Percentiles rank a stretch among this genome's conserved stretches.
phyloP scores from a whole-genome alignment of 371 early-diverging fungal genomes.

The Syncephalastrum sp. region DNA sequence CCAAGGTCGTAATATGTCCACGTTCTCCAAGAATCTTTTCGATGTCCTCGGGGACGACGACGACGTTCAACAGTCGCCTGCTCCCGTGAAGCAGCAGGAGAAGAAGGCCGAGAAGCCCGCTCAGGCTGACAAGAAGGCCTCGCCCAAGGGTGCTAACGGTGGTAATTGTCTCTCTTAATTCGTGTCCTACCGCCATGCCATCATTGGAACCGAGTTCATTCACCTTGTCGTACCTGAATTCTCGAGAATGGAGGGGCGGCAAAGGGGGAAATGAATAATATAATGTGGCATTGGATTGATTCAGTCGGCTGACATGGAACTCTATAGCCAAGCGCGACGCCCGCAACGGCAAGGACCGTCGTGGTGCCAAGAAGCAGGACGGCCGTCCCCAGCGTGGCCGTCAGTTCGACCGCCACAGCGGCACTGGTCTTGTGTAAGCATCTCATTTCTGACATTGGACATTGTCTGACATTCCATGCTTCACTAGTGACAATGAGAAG shows the following conservation, averaged over 20 bases:
- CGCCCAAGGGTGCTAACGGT: constrained; percentile 21
- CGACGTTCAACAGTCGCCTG: constrained; percentile 38
- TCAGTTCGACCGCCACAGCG: constrained; percentile 83
- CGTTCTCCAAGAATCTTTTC: constrained; percentile 61
- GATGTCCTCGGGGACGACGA: constrained; percentile 65
- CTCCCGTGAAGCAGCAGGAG: constrained; percentile 35
- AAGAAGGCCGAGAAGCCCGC: constrained; percentile 34
- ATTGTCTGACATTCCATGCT: background rate
- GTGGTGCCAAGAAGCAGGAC: constrained; percentile 52
- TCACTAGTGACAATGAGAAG: constrained; percentile 71
- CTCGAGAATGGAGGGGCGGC: background rate
- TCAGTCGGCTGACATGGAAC: no score
- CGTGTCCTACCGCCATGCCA: background rate
- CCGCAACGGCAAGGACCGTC: constrained; percentile 21
- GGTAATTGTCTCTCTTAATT: constrained; percentile 15
- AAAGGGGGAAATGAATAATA: no score
- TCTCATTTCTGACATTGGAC: background rate
- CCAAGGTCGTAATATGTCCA: constrained; percentile 34
- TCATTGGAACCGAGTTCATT: constrained; percentile 15
- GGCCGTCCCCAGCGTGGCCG: constrained; percentile 55
- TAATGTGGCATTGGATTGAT: no score
- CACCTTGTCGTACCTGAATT: background rate
- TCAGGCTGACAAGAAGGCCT: constrained; percentile 21
- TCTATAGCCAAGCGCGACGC: constrained; percentile 19
- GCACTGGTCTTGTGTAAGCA: constrained; percentile 65